A percentile compares a stretch with the other conserved stretches of the same genome.
Conservation (phyloP, 176 grass and related monocot species). For the Oryza officinalis region DNA sequence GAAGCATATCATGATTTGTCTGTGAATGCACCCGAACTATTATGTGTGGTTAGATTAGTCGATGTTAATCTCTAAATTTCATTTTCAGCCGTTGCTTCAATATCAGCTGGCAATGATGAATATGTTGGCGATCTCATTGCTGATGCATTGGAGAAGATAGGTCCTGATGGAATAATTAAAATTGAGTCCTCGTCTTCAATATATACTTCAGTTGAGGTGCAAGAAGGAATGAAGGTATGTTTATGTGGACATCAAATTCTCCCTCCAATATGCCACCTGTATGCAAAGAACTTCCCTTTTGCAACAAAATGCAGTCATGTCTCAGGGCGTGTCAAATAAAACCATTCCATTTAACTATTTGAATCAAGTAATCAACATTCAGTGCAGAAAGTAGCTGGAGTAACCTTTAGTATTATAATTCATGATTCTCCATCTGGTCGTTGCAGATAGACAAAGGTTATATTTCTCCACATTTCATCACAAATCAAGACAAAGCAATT, state of each 20-base stretch:
- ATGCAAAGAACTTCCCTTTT: slow-evolving; percentile 6
- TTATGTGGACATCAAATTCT: neutral
- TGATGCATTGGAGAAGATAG: slow-evolving; percentile 85
- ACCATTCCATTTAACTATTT: neutral
- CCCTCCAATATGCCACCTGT: neutral
- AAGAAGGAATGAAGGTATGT: slow-evolving; percentile 98
- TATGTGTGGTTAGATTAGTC: neutral
- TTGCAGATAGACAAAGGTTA: slow-evolving; percentile 92
- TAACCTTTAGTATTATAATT: slow-evolving; percentile 7
- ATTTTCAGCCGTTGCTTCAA: slow-evolving; percentile 76
- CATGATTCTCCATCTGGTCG: slow-evolving; percentile 25
- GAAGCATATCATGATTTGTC: neutral
- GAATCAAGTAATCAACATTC: neutral
- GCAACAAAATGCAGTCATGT: neutral
- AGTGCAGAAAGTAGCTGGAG: neutral
- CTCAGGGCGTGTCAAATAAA: neutral
- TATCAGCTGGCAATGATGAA: slow-evolving; percentile 94
- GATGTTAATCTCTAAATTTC: slow-evolving; percentile 12
- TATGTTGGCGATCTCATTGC: slow-evolving; percentile 90
- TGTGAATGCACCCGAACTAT: neutral
- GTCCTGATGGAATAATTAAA: slow-evolving; percentile 87
- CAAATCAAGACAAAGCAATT: slow-evolving; percentile 85
- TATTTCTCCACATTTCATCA: slow-evolving; percentile 92
- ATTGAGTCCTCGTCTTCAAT: slow-evolving; percentile 91
- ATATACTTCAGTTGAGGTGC: slow-evolving; percentile 86